Evolutionary conservation across 192 early-diverging fungal genomes (phyloP).

Genomic region (Endogone sp.): DNA sequence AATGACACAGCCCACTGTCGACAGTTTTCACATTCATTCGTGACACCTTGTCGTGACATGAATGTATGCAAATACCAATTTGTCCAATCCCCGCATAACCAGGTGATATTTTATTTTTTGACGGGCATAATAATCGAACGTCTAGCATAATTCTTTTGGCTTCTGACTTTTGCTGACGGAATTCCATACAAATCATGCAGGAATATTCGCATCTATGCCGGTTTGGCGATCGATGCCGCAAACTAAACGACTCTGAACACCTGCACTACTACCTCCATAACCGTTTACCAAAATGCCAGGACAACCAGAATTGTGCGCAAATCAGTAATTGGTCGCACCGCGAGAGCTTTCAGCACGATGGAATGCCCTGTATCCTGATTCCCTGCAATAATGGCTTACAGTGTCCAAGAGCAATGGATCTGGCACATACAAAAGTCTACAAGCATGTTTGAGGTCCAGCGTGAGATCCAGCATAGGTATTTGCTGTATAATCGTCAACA

Average conservation of each 20-base stretch:
- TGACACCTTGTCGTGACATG: neutral
- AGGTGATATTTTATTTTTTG: neutral
- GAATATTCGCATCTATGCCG: neutral
- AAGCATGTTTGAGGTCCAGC: too few relatives aligned
- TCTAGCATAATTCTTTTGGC: neutral
- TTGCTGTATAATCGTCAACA: too few relatives aligned
- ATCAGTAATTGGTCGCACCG: neutral
- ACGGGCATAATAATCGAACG: neutral
- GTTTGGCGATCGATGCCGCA: neutral
- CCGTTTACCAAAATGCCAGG: neutral
- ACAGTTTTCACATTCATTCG: neutral
- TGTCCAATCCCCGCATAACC: neutral
- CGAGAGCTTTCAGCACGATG: neutral
- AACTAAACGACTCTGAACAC: neutral
- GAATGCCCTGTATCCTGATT: neutral
- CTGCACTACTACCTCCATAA: neutral
- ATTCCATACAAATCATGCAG: neutral
- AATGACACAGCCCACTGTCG: neutral
- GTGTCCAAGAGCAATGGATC: neutral
- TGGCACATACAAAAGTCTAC: neutral
- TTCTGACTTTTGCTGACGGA: too few relatives aligned
- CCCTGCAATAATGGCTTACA: neutral
- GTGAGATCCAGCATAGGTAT: too few relatives aligned
- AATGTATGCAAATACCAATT: neutral
- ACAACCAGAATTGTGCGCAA: neutral